Evolutionary conservation across 768 basidiomycete genomes (phyloP).

Genomic region (Chiua virens): DNA sequence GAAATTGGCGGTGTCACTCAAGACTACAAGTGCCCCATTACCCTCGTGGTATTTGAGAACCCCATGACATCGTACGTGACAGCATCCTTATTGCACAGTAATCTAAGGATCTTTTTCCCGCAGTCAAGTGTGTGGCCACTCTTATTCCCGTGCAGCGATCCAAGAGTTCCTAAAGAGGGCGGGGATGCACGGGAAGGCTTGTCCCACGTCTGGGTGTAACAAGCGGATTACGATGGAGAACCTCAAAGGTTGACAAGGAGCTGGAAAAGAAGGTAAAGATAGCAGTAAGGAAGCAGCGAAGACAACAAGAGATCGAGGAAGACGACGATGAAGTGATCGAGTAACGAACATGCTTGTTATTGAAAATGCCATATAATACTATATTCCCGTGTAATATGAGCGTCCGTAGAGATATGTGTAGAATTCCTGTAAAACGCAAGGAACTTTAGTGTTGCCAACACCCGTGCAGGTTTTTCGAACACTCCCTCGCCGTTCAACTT

Average conservation of each 20-base stretch:
- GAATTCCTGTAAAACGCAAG: neutral
- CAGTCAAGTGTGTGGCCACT: constrained; percentile 75
- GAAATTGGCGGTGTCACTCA: constrained; percentile 85
- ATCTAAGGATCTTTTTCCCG: constrained; percentile 1
- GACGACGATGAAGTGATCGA: constrained; percentile 57
- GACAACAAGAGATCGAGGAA: constrained; percentile 35
- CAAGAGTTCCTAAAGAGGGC: constrained; percentile 52
- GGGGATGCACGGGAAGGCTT: constrained; percentile 41
- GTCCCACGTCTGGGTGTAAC: constrained; percentile 75
- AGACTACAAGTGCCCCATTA: constrained; percentile 83
- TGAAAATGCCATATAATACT: constrained; percentile 1
- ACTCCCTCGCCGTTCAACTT: constrained; percentile 7
- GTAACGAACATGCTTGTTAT: constrained; percentile 19
- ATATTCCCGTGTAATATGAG: constrained; percentile 9
- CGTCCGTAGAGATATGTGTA: neutral
- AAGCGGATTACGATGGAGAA: constrained; percentile 51
- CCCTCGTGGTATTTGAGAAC: constrained; percentile 61
- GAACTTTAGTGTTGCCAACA: neutral
- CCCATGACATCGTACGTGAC: constrained; percentile 80
- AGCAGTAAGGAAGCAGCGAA: constrained; percentile 51
- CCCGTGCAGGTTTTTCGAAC: no score
- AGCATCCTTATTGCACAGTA: neutral
- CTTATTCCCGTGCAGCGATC: constrained; percentile 76
- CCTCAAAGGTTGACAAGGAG: constrained; percentile 53
- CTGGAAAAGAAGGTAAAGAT: constrained; percentile 64